phyloP scores from a whole-genome alignment of 306 rosid species.

The Amphicarpaea edgeworthii region DNA sequence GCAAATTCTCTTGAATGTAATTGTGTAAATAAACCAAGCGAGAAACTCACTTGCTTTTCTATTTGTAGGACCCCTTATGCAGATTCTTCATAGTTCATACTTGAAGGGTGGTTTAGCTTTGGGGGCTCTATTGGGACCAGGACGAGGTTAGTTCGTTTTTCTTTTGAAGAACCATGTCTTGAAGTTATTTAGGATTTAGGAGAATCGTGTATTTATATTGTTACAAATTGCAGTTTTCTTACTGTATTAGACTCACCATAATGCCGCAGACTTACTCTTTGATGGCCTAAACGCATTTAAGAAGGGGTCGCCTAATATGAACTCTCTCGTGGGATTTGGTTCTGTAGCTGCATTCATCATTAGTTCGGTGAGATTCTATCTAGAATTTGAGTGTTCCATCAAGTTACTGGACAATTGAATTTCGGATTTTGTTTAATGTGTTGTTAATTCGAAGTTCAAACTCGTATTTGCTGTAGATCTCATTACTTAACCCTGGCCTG shows the following conservation, averaged over 20 bases:
- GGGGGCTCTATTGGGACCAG: conserved; percentile 90
- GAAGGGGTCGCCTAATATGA: conserved; percentile 97
- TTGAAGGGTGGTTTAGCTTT: conserved; percentile 85
- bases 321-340: conserved; percentile 97
- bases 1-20: neutral
- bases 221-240: conserved; percentile 8
- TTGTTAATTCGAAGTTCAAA: conserved; percentile 32
- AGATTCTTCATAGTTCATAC: conserved; percentile 85
- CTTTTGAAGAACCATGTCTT: conserved; percentile 27
- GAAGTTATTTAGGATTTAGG: neutral
- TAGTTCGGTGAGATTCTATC: conserved; percentile 75
- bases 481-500: conserved; percentile 79
- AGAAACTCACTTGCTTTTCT: neutral
- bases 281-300: conserved; percentile 85
- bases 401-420: conserved; percentile 27
- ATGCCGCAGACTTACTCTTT: conserved; percentile 78
- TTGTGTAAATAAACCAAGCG: neutral
- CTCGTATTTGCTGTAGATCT: conserved; percentile 63
- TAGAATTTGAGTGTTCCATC: conserved; percentile 43
- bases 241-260: conserved; percentile 15
- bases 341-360: conserved; percentile 88
- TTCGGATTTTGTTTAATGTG: conserved; percentile 38
- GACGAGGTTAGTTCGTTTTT: conserved; percentile 75
- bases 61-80: conserved; percentile 65
- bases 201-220: neutral